Evolutionary conservation across 768 basidiomycete genomes (phyloP), one percentile per base, ranked within the genome.

Genomic region (Rubroboletus satanas): DNA sequence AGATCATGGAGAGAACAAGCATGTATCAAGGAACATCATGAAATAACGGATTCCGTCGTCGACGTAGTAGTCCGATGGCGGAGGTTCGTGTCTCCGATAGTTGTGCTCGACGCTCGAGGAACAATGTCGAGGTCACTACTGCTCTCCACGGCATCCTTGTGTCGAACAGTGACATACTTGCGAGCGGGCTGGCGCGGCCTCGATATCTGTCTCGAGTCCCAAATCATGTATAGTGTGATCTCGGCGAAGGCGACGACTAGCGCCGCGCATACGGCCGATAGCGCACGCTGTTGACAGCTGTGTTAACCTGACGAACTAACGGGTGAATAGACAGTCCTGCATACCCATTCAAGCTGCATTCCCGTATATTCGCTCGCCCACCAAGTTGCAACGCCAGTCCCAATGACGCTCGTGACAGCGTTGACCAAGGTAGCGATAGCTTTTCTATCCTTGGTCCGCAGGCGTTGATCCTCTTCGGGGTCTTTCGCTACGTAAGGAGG

Each of bases 281-380:
- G 74, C 3, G 83, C 80, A 67, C 82, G 80, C 83, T 85, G 50
- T 44, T 12, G 15, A 47, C 36, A 39, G 14, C 36, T 23, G 36
- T 14, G 62, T 62, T 18, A 56, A 46, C 52, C 29, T 31, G 46
- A 44, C 23, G 35, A 9, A 36, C 35, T 31, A 48, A 43, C n/a
- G 7, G 9, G 15, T 10, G 14, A 37, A 55, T 38, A 38, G 32
- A 62, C 41, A 23, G 51, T 49, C 21, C 12, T 5, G 72, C 88
- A 52, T 64, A 90, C 90, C 85, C 86, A 90, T 77, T 92, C 90
- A 55, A 83, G 73, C 53, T 70, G 79, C 86, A 87, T 85, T 2
- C 80, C 77, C 7, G 81, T 76, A 60, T 73, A 75, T 45, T 80
- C 81, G 38, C 87, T 82, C 23, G 83, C 88, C 82, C 83, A 89